phyloP scores from a whole-genome alignment of 2,329 filamentous ascomycete genomes.

The Fonsecaea pedrosoi region DNA sequence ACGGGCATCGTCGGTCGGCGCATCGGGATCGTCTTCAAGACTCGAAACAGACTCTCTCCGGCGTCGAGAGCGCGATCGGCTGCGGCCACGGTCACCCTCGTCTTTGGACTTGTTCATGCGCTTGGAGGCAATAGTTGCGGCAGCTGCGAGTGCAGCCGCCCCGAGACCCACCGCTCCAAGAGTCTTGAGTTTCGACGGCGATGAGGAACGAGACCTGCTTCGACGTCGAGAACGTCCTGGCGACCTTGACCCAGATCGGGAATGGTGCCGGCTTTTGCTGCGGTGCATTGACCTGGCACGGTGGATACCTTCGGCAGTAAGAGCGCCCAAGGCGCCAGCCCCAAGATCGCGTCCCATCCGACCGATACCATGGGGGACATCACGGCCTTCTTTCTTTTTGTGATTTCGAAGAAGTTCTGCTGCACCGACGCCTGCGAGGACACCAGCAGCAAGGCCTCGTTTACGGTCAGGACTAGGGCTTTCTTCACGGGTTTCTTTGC shows the following conservation, averaged over 20 bases:
- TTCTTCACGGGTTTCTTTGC: slow-evolving; percentile 52
- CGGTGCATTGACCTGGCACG: slow-evolving; percentile 58
- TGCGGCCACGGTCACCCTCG: slow-evolving; percentile 54
- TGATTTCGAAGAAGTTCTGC: slow-evolving; percentile 66
- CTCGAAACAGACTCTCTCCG: slow-evolving; percentile 30
- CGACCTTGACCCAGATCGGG: slow-evolving; percentile 45
- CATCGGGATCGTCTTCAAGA: slow-evolving; percentile 37
- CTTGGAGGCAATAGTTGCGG: slow-evolving; percentile 64
- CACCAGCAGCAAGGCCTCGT: slow-evolving; percentile 68
- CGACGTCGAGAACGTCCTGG: slow-evolving; percentile 43
- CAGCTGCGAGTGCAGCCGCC: slow-evolving; percentile 66
- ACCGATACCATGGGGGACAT: slow-evolving; percentile 58
- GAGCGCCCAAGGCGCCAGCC: slow-evolving; percentile 66
- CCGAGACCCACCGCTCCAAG: slow-evolving; percentile 60
- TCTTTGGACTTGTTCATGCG: slow-evolving; percentile 58
- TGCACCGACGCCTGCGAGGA: slow-evolving; percentile 65
- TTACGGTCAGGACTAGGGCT: slow-evolving; percentile 55
- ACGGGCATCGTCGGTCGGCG: slow-evolving; percentile 45
- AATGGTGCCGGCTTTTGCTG: slow-evolving; percentile 53
- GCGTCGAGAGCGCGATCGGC: slow-evolving; percentile 44
- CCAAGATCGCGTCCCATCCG: slow-evolving; percentile 60
- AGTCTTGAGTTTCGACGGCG: slow-evolving; percentile 56
- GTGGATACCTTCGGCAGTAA: slow-evolving; percentile 65
- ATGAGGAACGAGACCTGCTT: slow-evolving; percentile 40
- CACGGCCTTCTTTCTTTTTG: slow-evolving; percentile 63